Evolutionary conservation across 2,329 filamentous ascomycete genomes (phyloP).

Genomic region (Diaporthe vexans): DNA sequence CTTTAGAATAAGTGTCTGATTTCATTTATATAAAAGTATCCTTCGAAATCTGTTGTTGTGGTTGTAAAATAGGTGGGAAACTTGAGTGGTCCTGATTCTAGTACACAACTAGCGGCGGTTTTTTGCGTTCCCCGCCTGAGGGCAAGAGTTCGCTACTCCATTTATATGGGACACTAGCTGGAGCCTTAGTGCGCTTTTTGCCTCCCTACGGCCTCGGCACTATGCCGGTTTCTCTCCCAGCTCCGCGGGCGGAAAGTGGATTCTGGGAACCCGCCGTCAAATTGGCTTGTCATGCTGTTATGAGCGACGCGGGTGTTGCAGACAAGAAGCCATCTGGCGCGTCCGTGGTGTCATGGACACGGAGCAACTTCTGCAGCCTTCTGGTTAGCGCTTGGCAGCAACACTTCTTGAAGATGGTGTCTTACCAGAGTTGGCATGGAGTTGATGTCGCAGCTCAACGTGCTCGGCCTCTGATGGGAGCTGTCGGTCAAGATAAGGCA

Average conservation of each 20-base stretch:
- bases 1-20: too few species aligned
- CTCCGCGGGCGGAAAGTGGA: constrained; percentile 17
- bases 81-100: too few species aligned
- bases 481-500: not conserved
- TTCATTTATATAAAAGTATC: too few species aligned
- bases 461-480: not conserved
- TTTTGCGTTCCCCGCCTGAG: too few species aligned
- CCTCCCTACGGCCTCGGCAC: constrained; percentile 9
- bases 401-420: not conserved
- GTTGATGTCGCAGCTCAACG: not conserved
- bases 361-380: not conserved
- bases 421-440: not conserved
- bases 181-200: constrained; percentile 5
- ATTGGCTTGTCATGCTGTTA: constrained; percentile 13
- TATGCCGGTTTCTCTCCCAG: constrained; percentile 19
- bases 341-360: not conserved
- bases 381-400: not conserved
- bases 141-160: constrained; percentile 11
- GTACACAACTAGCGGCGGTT: too few species aligned
- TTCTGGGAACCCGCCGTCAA: not conserved
- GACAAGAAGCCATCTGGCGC: not conserved
- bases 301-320: not conserved
- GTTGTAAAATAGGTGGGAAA: too few species aligned
- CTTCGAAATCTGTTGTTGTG: too few species aligned
- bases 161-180: constrained; percentile 17